A percentile compares a stretch with the other conserved stretches of the same genome.
Evolutionary conservation across 2,329 filamentous ascomycete species (phyloP).

Genomic region (Ophiocordyceps polyrhachis-furcata): DNA sequence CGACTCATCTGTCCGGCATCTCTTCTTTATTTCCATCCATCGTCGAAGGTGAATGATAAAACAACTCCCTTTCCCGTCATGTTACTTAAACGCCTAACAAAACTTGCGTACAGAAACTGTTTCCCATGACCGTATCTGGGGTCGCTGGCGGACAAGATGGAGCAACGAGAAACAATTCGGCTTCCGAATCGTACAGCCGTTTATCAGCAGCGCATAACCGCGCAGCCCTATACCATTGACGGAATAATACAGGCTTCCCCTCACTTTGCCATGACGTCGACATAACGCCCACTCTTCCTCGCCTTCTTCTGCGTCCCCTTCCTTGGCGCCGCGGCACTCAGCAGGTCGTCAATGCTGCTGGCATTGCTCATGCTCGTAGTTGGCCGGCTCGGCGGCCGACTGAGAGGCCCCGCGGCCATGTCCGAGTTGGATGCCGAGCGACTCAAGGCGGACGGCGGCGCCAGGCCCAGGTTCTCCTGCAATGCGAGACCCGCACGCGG

Average conservation of each 20-base stretch:
- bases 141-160: too few species aligned
- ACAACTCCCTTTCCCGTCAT: not conserved
- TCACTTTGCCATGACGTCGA: slow-evolving; percentile 81
- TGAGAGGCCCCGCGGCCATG: slow-evolving; percentile 18
- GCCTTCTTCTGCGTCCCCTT: slow-evolving; percentile 47
- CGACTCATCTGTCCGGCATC: not conserved
- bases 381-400: slow-evolving; percentile 47
- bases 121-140: not conserved
- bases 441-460: slow-evolving; percentile 22
- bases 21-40: too few species aligned
- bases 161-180: too few species aligned
- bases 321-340: slow-evolving; percentile 54
- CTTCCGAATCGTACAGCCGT: too few species aligned
- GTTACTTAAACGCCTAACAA: not conserved
- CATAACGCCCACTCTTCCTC: slow-evolving; percentile 74
- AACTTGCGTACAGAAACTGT: not conserved
- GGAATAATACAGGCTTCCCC: not conserved
- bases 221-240: too few species aligned
- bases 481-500: slow-evolving; percentile 12
- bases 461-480: slow-evolving; percentile 16
- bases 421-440: slow-evolving; percentile 30
- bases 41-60: not conserved
- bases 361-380: slow-evolving; percentile 73
- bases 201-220: too few species aligned
- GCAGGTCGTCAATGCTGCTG: slow-evolving; percentile 85